Evolutionary conservation across 2,329 filamentous ascomycete genomes (phyloP).

Genomic region (Talaromyces pinophilus): DNA sequence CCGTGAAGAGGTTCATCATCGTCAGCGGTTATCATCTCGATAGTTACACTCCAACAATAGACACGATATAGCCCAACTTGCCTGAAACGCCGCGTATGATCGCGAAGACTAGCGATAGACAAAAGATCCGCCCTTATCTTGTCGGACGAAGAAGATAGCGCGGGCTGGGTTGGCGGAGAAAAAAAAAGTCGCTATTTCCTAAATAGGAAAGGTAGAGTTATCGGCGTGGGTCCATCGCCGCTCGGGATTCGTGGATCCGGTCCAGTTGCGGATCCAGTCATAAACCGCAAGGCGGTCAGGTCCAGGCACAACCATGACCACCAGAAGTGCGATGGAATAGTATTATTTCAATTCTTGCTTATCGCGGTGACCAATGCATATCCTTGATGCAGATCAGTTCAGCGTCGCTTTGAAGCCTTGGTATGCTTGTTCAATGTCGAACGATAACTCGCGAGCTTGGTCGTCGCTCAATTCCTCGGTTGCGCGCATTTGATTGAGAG

Average conservation of each 20-base stretch:
- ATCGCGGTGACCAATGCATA: not conserved
- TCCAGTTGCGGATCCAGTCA: constrained; percentile 8
- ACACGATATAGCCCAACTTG: not conserved
- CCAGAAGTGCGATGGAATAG: not conserved
- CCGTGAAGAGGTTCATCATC: constrained; percentile 43
- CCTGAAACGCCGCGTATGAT: not conserved
- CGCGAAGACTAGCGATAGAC: not conserved
- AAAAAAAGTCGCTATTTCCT: constrained; percentile 26
- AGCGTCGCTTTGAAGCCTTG: constrained; percentile 86
- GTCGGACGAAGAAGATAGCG: constrained; percentile 9
- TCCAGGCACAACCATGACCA: not conserved
- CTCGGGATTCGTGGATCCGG: constrained; percentile 19
- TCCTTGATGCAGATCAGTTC: constrained; percentile 44
- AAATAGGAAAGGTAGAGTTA: constrained; percentile 23
- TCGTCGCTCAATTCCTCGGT: constrained; percentile 86
- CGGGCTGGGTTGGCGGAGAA: constrained; percentile 16
- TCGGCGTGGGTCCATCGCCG: constrained; percentile 22
- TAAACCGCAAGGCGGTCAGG: constrained; percentile 16
- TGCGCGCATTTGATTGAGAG: constrained; percentile 95
- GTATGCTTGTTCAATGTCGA: constrained; percentile 93
- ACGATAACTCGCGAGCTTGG: constrained; percentile 82
- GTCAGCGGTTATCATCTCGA: constrained; percentile 39
- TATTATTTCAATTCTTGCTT: not conserved
- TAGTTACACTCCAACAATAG: not conserved
- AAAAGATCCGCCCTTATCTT: constrained; percentile 14